Percentiles rank a stretch among this genome's conserved stretches.
Evolutionary conservation across 2,329 filamentous ascomycete genomes (phyloP).

Genomic region (Corinectria fuckeliana): DNA sequence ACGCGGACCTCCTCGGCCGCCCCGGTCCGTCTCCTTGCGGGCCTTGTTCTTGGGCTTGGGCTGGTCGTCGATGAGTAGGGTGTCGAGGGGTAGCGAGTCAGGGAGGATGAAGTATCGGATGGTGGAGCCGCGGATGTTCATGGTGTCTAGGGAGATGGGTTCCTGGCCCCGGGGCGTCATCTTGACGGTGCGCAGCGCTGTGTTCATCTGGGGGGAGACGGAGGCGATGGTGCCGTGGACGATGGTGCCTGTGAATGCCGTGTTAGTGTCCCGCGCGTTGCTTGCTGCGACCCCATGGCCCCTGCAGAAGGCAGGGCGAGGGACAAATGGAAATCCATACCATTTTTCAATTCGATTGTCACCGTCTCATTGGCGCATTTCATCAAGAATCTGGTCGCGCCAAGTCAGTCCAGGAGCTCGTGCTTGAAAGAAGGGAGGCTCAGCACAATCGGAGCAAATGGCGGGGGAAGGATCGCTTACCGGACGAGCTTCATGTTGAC

Average conservation of each 20-base stretch:
- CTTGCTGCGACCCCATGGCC: neutral
- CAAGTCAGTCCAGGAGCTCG: slow-evolving; percentile 36
- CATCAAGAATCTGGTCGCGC: slow-evolving; percentile 83
- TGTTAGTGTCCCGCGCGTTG: slow-evolving; percentile 16
- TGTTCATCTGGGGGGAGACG: slow-evolving; percentile 99
- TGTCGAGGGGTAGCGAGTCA: slow-evolving; percentile 93
- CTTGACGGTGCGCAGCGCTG: slow-evolving; percentile 91
- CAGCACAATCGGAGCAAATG: slow-evolving; percentile 28
- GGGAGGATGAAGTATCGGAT: slow-evolving; percentile 97
- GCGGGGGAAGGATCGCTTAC: slow-evolving; percentile 58
- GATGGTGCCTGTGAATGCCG: slow-evolving; percentile 74
- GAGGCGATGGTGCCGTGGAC: slow-evolving; percentile 96
- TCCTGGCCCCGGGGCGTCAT: slow-evolving; percentile 93
- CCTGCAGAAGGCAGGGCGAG: neutral
- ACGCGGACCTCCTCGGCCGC: slow-evolving; percentile 59
- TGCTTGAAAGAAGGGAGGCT: slow-evolving; percentile 28
- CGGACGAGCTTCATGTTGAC: slow-evolving; percentile 94
- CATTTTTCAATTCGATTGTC: slow-evolving; percentile 98
- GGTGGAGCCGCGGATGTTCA: slow-evolving; percentile 95
- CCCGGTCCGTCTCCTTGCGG: slow-evolving; percentile 78
- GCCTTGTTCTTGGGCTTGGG: slow-evolving; percentile 99
- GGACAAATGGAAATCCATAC: slow-evolving; percentile 55
- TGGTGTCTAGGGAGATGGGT: slow-evolving; percentile 86
- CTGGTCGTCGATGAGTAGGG: slow-evolving; percentile 92
- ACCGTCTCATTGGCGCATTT: slow-evolving; percentile 99